phyloP scores from a whole-genome alignment of 108 stramenopile genomes.

The Thalassiosira profunda region DNA sequence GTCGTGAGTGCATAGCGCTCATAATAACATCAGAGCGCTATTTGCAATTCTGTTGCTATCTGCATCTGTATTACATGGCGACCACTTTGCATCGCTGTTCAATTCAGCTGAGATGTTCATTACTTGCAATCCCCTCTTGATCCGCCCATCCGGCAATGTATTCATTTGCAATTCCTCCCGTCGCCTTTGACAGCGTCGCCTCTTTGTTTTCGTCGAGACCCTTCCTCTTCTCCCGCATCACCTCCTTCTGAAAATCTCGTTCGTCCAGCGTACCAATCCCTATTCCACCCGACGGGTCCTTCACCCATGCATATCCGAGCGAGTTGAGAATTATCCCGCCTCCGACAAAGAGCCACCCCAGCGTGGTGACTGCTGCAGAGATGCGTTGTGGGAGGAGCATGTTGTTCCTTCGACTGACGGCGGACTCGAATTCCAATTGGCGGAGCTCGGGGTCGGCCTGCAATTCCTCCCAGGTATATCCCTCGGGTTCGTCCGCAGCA shows the following conservation, averaged over 20 bases:
- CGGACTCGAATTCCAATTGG: conserved; percentile 20
- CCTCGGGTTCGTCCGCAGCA: too few relatives aligned
- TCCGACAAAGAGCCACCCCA: conserved; percentile 40
- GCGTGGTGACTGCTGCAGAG: conserved; percentile 14
- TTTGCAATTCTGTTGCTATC: too few relatives aligned
- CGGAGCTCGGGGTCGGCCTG: conserved; percentile 35
- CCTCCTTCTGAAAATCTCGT: conserved; percentile 29
- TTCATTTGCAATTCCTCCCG: too few relatives aligned
- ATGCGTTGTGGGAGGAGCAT: conserved; percentile 40
- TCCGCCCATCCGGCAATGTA: too few relatives aligned
- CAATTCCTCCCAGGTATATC: conserved; percentile 39
- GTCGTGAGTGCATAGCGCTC: conserved; percentile 38
- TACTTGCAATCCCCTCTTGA: too few relatives aligned
- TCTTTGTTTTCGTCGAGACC: too few relatives aligned
- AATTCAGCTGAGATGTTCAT: too few relatives aligned
- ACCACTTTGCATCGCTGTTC: too few relatives aligned
- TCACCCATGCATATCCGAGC: conserved; percentile 35
- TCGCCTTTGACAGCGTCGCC: too few relatives aligned
- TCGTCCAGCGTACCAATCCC: conserved; percentile 39
- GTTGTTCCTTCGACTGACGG: conserved; percentile 26
- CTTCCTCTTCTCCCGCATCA: too few relatives aligned
- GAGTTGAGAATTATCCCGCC: conserved; percentile 33
- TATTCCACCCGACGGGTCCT: conserved; percentile 35
- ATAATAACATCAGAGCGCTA: too few relatives aligned
- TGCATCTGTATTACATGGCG: too few relatives aligned